Conservation (phyloP, 2,329 filamentous ascomycete genomes). For the Pestalotiopsis sp. region DNA sequence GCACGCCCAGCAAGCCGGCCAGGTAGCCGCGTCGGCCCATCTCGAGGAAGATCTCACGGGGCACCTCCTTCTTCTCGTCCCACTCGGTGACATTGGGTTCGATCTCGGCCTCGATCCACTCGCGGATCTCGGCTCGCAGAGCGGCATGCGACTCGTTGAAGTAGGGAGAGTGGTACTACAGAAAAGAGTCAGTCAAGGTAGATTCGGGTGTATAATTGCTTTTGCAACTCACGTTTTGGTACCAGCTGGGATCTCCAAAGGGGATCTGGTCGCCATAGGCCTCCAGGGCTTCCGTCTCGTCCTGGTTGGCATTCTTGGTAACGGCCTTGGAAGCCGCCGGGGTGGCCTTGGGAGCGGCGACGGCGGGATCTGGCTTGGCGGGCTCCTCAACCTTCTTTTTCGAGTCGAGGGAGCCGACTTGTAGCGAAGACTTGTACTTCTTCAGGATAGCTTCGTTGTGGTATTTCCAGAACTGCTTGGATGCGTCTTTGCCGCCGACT, state of each 20-base stretch:
- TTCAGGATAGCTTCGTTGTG: conserved; percentile 88
- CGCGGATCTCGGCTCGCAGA: conserved; percentile 85
- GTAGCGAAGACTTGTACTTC: conserved; percentile 78
- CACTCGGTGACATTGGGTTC: conserved; percentile 93
- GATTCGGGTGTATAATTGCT: neutral
- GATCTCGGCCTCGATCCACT: conserved; percentile 88
- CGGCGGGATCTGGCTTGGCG: conserved; percentile 50
- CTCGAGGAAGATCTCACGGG: conserved; percentile 88
- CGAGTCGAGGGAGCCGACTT: conserved; percentile 85
- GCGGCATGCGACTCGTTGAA: conserved; percentile 93
- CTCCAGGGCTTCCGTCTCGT: conserved; percentile 75
- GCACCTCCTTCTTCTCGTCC: conserved; percentile 93
- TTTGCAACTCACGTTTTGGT: conserved; percentile 75
- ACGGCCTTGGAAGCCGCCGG: conserved; percentile 38
- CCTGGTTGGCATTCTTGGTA: conserved; percentile 34
- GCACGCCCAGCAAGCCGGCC: conserved; percentile 83
- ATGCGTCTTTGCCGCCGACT: conserved; percentile 67
- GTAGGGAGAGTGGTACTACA: conserved; percentile 91
- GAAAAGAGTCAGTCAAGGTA: neutral
- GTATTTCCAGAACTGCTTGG: conserved; percentile 72
- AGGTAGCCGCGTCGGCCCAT: conserved; percentile 94
- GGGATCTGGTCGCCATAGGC: conserved; percentile 85
- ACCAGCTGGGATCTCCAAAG: conserved; percentile 92
- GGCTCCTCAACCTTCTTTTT: conserved; percentile 64
- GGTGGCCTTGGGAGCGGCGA: conserved; percentile 41